phyloP scores from a whole-genome alignment of 2,329 filamentous ascomycete species.

The Geosmithia putterillii region DNA sequence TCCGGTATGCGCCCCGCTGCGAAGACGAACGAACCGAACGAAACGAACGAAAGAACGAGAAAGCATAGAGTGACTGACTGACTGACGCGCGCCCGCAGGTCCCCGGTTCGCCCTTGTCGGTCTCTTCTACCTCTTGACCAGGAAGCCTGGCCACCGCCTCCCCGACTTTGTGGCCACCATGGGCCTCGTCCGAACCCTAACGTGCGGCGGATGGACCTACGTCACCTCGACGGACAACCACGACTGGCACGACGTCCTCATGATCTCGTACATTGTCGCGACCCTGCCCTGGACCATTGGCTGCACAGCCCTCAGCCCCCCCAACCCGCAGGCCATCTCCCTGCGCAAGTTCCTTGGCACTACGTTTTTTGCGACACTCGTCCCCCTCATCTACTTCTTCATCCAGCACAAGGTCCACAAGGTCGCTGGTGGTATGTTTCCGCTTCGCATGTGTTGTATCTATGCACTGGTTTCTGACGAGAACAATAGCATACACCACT shows the following conservation, averaged over 20 bases:
- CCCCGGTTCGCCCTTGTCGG: conserved; percentile 85
- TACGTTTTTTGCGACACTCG: conserved; percentile 79
- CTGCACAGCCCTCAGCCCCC: conserved; percentile 77
- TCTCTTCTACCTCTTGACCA: conserved; percentile 83
- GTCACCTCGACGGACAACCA: conserved; percentile 97
- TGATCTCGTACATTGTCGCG: conserved; percentile 94
- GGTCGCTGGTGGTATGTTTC: conserved; percentile 69
- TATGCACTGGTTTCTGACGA: not conserved
- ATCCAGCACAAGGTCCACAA: conserved; percentile 98
- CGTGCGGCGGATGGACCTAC: conserved; percentile 97
- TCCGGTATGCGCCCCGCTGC: conserved; percentile 47
- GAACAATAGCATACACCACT: conserved; percentile 70
- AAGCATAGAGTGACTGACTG: too few relatives aligned
- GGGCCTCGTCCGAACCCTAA: conserved; percentile 79
- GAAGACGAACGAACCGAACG: too few relatives aligned
- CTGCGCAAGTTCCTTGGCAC: conserved; percentile 78
- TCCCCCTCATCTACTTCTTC: conserved; percentile 91
- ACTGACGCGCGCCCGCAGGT: conserved; percentile 42
- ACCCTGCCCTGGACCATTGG: conserved; percentile 93
- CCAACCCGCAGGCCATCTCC: conserved; percentile 69
- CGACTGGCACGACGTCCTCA: conserved; percentile 97
- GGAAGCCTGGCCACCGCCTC: conserved; percentile 59
- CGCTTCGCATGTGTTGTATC: not conserved
- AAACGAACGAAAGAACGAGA: not conserved
- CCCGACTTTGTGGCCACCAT: conserved; percentile 72